Percentiles rank a stretch among this genome's conserved stretches.
Evolutionary conservation across 352 stramenopile genomes (phyloP).

Genomic region (Globisporangium yorkense): DNA sequence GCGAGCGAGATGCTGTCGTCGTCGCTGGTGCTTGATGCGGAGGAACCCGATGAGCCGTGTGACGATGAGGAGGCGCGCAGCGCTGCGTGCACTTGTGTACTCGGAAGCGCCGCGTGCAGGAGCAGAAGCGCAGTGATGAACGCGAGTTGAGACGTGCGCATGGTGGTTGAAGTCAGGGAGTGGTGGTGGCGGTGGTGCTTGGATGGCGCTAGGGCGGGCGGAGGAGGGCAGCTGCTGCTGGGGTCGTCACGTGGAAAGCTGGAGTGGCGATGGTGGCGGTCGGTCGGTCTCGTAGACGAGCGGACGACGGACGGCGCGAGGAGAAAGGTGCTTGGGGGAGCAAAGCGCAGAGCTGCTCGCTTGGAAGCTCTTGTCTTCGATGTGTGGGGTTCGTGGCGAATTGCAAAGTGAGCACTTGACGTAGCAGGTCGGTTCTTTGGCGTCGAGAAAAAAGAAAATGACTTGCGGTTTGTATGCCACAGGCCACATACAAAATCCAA

Average conservation of each 20-base stretch:
- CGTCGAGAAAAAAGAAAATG: too few species aligned
- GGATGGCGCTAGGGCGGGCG: conserved; percentile 2
- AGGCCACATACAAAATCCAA: conserved; percentile 2
- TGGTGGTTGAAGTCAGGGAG: background rate
- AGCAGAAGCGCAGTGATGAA: background rate
- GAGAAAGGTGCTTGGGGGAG: background rate
- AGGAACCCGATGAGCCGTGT: background rate
- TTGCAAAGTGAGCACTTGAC: conserved; percentile 5
- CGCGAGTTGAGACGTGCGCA: background rate
- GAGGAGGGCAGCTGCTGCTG: conserved; percentile 8
- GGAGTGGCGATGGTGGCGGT: conserved; percentile 4
- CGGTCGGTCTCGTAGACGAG: background rate
- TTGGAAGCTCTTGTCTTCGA: conserved; percentile 4
- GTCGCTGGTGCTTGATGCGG: background rate
- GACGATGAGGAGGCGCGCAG: background rate
- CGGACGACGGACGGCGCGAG: background rate
- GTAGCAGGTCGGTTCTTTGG: too few species aligned
- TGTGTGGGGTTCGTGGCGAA: conserved; percentile 1
- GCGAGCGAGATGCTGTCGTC: background rate
- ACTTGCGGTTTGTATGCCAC: background rate
- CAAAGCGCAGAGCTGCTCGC: background rate
- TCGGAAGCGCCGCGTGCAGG: background rate
- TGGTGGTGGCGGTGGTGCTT: background rate
- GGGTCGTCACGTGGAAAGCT: background rate
- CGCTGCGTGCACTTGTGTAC: background rate